phyloP scores from a whole-genome alignment of 2,329 filamentous ascomycete genomes.

The Drechslerella stenobrocha region DNA sequence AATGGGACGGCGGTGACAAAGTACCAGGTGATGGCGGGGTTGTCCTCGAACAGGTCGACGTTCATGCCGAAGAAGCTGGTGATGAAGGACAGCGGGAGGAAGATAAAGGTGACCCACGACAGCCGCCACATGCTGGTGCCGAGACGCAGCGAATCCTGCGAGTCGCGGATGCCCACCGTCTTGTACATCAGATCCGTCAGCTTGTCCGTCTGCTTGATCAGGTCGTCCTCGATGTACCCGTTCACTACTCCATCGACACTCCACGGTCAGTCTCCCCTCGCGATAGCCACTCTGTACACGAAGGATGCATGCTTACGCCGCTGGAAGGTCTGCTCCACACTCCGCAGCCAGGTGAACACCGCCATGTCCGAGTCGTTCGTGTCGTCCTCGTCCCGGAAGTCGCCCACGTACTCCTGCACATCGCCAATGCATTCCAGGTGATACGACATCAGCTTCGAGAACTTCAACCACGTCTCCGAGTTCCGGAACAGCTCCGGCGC shows the following conservation, averaged over 20 bases:
- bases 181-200: conserved; percentile 62
- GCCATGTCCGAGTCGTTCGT: conserved; percentile 44
- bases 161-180: conserved; percentile 61
- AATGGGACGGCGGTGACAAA: conserved; percentile 59
- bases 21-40: conserved; percentile 60
- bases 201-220: conserved; percentile 60
- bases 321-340: conserved; percentile 37
- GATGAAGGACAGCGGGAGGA: conserved; percentile 57
- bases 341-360: conserved; percentile 36
- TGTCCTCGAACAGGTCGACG: conserved; percentile 58
- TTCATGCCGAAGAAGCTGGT: conserved; percentile 59
- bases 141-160: conserved; percentile 59
- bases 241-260: conserved; percentile 57
- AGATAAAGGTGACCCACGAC: conserved; percentile 57
- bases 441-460: conserved; percentile 61
- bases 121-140: conserved; percentile 55
- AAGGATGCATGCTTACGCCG: conserved; percentile 29
- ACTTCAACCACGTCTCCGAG: conserved; percentile 60
- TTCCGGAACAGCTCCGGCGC: conserved; percentile 62
- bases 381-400: conserved; percentile 46
- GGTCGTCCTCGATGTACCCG: conserved; percentile 59
- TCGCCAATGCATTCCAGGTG: conserved; percentile 56
- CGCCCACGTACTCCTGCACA: conserved; percentile 44
- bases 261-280: conserved; percentile 54
- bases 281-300: neutral